Evolutionary conservation across 164 flowering plant species (phyloP), one percentile per base, ranked within the genome.

Genomic region (Vitis amurensis): DNA sequence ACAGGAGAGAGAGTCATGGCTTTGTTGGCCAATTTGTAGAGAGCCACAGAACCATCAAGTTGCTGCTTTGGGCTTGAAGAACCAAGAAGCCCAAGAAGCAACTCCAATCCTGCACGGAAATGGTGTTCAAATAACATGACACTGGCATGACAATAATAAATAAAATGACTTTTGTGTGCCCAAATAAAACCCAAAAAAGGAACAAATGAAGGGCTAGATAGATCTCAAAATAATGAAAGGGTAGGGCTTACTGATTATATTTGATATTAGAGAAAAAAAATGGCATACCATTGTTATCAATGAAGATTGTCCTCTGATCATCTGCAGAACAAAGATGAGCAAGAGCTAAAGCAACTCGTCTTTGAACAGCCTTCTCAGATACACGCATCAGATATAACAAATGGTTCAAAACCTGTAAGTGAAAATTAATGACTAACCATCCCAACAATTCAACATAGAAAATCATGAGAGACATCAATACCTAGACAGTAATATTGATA

Each of bases 301-400:
- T 81, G 74, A 96, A 96, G 60, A 96, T 82, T n/a, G 84, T 81
- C 74, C 90, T 88, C 71, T 82, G 91, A 75, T 96, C 95, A 66
- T 92, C 90, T 61, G 94, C 84, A 3, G 90, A 85, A 79, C 98
- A 90, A 76, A 96, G 97, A 81, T 91, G 99, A 15, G 99, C 97
- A 80, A 96, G 95, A 74, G 99, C 91, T 75, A 96, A 76, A 68
- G 99, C 92, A 73, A 93, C 93, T 69, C 97, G 88, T 76, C 89
- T 85, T 76, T 90, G 97, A 62, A 87, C 78, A 74, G 63, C 63
- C 82, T 86, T 89, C 49, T 96, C 97, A 3, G 86, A 79, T 47
- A 87, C 73, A 30, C 94, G 95, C 93, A 96, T 88, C 75, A 96
- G 67, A 64, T 92, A 89, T 58, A 96, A 70, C 77, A 96, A 77